Evolutionary conservation across 1,284 basidiomycete species (phyloP), one percentile per base, ranked within the genome.

Genomic region (Sphagnurus paluster): DNA sequence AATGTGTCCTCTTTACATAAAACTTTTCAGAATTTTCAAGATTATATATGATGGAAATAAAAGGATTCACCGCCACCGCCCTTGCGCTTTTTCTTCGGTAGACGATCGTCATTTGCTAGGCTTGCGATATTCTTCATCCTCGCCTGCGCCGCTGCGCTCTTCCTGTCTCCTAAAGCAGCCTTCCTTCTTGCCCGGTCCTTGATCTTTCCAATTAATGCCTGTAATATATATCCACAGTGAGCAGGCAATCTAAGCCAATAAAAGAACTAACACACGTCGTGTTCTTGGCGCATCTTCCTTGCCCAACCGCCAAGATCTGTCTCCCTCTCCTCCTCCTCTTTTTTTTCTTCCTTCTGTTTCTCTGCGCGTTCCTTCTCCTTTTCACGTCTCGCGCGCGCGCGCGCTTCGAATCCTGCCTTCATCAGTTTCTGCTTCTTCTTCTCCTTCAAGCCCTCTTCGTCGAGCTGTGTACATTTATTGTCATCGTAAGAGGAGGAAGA

Each of bases 41-140:
- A n/a, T n/a, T n/a, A 17, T 36, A 4, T 20, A 5, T 20, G 16
- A 23, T 11, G 19, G 1, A 43, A 17, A 40, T 35, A 25, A 36
- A 38, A 39, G 17, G 46, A 66, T 79, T 48, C 37, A 90, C 92
- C 90, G 54, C 83, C 80, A 4, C 81, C 82, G 13, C 75, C 79
- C 66, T 90, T 89, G 53, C 89, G 81, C 67, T 88, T 84, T 70
- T 91, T 90, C 70, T 90, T 88, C 1, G 80, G 72, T 10, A 85
- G 76, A 3, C 86, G 77, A 42, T 90, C 88, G 49, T 94, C 91
- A 4, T 84, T 86, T 0, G 96, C 97, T 16, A 99, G 72, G 30
- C 83, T 88, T 0, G 97, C 93, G 38, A 99, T 98, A 53, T 80
- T 93, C 72, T 98, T 98, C 96, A 99, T 99, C 53, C 96, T 74